A percentile compares a stretch with the other conserved stretches of the same genome.
Conservation (phyloP, 164 flowering plant genomes). For the Chimonanthus salicifolius region DNA sequence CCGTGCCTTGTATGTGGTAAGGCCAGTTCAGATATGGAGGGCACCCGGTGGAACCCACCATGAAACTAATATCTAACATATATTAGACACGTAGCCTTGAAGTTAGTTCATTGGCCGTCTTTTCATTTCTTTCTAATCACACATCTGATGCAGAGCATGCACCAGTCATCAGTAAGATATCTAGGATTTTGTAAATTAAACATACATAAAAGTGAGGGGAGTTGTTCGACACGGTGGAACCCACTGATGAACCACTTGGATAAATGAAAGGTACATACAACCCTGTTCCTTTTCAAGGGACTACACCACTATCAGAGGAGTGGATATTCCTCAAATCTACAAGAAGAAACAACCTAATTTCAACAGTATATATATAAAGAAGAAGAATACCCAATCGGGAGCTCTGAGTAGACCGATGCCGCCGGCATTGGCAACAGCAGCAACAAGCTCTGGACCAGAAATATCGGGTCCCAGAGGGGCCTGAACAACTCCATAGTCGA, state of each 20-base stretch:
- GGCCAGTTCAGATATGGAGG: no score
- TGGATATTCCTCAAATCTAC: background rate
- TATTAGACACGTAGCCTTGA: no score
- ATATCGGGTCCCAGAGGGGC: constrained; percentile 89
- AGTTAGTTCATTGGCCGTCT: no score
- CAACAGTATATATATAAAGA: background rate
- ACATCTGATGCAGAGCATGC: no score
- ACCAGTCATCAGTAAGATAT: no score
- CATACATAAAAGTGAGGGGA: no score
- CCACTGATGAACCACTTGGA: background rate
- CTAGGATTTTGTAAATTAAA: no score
- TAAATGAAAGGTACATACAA: background rate
- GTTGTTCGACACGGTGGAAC: no score
- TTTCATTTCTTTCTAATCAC: no score
- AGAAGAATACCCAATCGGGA: constrained; percentile 64
- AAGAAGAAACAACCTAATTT: background rate
- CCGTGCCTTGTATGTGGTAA: no score
- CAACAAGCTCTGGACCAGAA: constrained; percentile 86
- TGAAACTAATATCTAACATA: no score
- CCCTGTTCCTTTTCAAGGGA: background rate
- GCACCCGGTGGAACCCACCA: no score
- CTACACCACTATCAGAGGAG: background rate
- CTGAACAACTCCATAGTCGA: constrained; percentile 78
- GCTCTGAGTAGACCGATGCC: constrained; percentile 74
- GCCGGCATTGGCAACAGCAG: constrained; percentile 89